A percentile compares a stretch with the other conserved stretches of the same genome.
Evolutionary conservation across 768 basidiomycete genomes (phyloP).

Genomic region (Lentinula aciculospora): DNA sequence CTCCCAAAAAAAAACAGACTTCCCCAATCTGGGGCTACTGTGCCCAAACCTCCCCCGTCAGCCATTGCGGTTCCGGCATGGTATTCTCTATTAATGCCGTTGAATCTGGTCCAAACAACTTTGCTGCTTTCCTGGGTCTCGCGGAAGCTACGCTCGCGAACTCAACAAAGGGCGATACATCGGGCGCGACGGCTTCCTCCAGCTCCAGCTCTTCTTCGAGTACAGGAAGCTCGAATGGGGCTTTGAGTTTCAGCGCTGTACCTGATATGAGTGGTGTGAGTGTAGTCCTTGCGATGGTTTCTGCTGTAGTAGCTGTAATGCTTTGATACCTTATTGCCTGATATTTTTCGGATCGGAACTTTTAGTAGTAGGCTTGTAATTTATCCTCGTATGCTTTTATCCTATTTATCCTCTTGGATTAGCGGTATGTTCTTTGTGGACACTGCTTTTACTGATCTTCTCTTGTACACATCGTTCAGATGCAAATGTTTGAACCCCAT

Average conservation of each 20-base stretch:
- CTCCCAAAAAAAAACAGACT: conserved; percentile 21
- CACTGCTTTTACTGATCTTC: too few species aligned
- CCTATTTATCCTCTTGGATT: too few species aligned
- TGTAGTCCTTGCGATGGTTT: neutral
- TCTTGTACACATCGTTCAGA: too few species aligned
- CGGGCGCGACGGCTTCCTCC: neutral
- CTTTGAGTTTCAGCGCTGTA: neutral
- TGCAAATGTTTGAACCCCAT: too few species aligned
- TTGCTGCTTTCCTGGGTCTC: conserved; percentile 40
- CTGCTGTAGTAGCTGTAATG: neutral
- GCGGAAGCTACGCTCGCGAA: conserved; percentile 15
- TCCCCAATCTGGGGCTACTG: conserved; percentile 58
- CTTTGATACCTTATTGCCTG: too few species aligned
- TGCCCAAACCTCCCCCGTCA: conserved; percentile 45
- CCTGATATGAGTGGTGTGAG: neutral
- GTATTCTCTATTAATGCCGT: conserved; percentile 58
- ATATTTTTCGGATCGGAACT: too few species aligned
- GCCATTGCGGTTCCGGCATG: conserved; percentile 39
- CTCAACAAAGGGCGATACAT: neutral
- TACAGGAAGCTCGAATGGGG: neutral
- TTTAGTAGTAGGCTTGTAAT: too few species aligned
- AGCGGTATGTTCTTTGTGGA: too few species aligned
- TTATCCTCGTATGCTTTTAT: too few species aligned
- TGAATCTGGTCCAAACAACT: conserved; percentile 44
- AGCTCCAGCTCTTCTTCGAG: neutral